Conservation (phyloP, 2,329 filamentous ascomycete genomes). For the Aspergillus aculeatus region DNA sequence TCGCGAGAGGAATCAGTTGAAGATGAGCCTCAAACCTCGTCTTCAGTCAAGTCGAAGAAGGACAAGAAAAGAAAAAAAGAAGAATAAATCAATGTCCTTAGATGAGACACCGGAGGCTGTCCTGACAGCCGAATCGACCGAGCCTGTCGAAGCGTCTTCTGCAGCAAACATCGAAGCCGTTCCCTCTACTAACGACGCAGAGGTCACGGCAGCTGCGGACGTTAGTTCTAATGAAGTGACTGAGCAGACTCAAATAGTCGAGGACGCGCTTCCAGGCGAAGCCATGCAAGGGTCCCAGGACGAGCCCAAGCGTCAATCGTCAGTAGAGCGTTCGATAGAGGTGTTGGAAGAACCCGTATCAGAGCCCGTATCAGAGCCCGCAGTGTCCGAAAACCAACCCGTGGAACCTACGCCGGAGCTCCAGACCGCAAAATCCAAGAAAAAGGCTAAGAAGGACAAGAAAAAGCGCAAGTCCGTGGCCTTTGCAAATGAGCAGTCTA, state of each 20-base stretch:
- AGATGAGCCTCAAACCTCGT: constrained; percentile 14
- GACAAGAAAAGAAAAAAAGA: constrained; percentile 27
- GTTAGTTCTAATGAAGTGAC: background rate
- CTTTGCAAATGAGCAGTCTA: constrained; percentile 25
- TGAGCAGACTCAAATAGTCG: background rate
- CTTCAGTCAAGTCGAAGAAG: constrained; percentile 25
- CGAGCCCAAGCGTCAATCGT: background rate
- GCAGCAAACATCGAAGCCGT: background rate
- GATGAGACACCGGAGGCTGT: constrained; percentile 3
- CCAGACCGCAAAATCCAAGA: constrained; percentile 26
- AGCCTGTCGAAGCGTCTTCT: background rate
- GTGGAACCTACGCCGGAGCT: constrained; percentile 10
- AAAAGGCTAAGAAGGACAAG: constrained; percentile 45
- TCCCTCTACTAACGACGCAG: background rate
- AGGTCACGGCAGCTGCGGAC: background rate
- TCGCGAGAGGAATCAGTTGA: constrained; percentile 4
- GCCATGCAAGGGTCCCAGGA: background rate
- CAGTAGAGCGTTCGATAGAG: background rate
- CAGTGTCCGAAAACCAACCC: constrained; percentile 7
- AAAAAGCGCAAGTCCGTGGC: constrained; percentile 29
- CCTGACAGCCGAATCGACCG: background rate
- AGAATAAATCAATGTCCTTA: constrained; percentile 7
- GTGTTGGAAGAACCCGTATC: background rate
- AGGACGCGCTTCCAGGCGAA: background rate
- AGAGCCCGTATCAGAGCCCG: background rate